A percentile compares a stretch with the other conserved stretches of the same genome.
These are phyloP conservation scores for Arctium lappa DNA, from an alignment of 129 eudicot species.

Conservation along the genomic window DNA sequence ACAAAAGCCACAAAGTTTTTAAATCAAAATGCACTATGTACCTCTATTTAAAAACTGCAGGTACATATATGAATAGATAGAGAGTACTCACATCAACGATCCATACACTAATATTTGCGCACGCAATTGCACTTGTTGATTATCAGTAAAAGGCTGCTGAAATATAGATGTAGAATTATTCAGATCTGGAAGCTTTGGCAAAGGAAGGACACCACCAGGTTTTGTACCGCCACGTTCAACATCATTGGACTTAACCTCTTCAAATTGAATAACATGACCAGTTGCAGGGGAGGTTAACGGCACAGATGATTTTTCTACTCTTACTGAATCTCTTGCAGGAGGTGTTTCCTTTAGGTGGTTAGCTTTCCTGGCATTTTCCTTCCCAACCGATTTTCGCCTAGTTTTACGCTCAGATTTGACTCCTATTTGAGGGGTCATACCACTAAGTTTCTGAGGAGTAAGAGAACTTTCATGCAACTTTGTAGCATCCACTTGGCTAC, in stretches of 20 bases:
- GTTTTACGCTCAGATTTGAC: constrained; percentile 54
- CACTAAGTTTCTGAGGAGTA: constrained; percentile 27
- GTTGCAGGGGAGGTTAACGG: constrained; percentile 27
- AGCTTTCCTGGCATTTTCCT: constrained; percentile 43
- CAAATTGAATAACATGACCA: constrained; percentile 35
- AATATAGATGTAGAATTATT: constrained; percentile 52
- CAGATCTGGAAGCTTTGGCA: constrained; percentile 62
- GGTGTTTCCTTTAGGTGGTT: constrained; percentile 28
- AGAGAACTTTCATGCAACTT: constrained; percentile 6
- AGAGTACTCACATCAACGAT: constrained; percentile 72
- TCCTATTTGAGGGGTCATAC: constrained; percentile 20
- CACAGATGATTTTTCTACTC: constrained; percentile 30
- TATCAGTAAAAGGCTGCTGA: constrained; percentile 84
- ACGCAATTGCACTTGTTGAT: constrained; percentile 93
- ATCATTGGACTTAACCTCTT: constrained; percentile 26
- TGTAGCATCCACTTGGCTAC: constrained; percentile 27
- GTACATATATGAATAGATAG: background rate
- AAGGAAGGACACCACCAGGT: constrained; percentile 35
- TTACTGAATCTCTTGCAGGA: constrained; percentile 23
- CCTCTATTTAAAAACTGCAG: background rate
- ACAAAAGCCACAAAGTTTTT: background rate
- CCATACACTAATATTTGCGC: constrained; percentile 97
- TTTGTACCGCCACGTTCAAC: constrained; percentile 32
- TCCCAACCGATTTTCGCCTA: constrained; percentile 54
- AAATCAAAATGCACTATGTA: background rate